Evolutionary conservation across 2,329 filamentous ascomycete species (phyloP).

Genomic region (Claviceps digitariae): DNA sequence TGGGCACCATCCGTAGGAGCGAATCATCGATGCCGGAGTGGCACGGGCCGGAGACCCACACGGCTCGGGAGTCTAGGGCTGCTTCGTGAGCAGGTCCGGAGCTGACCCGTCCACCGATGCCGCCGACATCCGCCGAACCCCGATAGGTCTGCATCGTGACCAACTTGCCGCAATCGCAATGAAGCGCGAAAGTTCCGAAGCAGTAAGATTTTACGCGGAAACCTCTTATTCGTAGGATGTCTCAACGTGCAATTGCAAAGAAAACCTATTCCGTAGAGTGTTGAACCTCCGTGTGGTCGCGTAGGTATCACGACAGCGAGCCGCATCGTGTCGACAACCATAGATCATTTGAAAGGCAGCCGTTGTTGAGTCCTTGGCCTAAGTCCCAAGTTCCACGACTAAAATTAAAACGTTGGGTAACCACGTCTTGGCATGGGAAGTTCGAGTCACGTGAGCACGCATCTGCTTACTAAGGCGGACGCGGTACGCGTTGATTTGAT

Average conservation of each 20-base stretch:
- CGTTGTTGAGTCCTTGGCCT: too few relatives aligned
- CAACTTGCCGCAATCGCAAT: not conserved
- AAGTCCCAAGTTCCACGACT: too few relatives aligned
- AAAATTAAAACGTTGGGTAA: too few relatives aligned
- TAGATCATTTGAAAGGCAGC: too few relatives aligned
- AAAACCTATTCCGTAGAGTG: too few relatives aligned
- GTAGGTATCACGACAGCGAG: not conserved
- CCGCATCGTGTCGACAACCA: not conserved
- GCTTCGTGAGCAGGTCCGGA: not conserved
- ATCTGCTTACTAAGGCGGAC: slow-evolving; percentile 19
- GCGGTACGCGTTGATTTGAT: slow-evolving; percentile 15
- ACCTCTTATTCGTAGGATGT: too few relatives aligned
- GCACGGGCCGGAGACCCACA: not conserved
- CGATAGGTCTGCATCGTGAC: not conserved
- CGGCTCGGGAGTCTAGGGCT: not conserved
- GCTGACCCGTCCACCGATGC: slow-evolving; percentile 7
- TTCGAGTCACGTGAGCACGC: slow-evolving; percentile 10
- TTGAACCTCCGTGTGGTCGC: not conserved
- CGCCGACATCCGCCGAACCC: slow-evolving; percentile 12
- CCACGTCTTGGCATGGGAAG: too few relatives aligned
- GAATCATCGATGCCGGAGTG: not conserved
- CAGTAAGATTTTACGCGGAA: too few relatives aligned
- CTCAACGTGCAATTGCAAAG: too few relatives aligned
- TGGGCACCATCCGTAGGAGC: not conserved
- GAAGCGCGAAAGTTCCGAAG: not conserved